Base-by-base conservation (phyloP, 129 eudicot species). In the Ambrosia artemisiifolia region DNA sequence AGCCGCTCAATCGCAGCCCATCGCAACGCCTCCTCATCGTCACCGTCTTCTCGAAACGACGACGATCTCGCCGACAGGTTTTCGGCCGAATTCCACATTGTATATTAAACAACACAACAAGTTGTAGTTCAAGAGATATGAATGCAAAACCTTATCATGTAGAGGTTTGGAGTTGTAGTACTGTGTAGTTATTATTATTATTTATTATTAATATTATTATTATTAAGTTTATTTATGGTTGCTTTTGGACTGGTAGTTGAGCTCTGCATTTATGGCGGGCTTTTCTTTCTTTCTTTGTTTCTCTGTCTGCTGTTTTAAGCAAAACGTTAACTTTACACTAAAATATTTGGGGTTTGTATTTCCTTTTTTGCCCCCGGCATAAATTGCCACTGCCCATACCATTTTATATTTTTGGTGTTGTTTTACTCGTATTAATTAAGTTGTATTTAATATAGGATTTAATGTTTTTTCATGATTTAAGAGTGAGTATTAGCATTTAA, bases 1-100 rank as follows among this genome's bases (percentile, higher is more conserved):
- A 94, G 64, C 55, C 98, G 60, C 93, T 94, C 95, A 57, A 94
- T 78, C 16, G 98, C 98, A 46, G 96, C 98, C 98, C 98, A 94
- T 43, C 87, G 86, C 24, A 94, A 70, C 73, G 92, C 98, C 86
- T 94, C 96, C 86, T 94, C 98, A 61, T 90, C 98, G 35, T 81
- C 92, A 0, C 80, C 93, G 60, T 82, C 88, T 68, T 87, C 95
- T 50, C 98, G 72, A 46, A 87, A 94, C 61, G 98, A 94, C 70
- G 85, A 84, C 71, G 96, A 82, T 63, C 98, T 72, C 7, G 65
- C 92, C 17, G 89, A 84, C 36, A 85, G 33, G 50, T 84, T 85
- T 85, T 84, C 95, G 47, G 95, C 82, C 11, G 95, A 82, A 63
- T 81, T 83, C 98, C 98, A 94, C 98, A 94, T 94, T 62, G 4